Percentiles rank a stretch among this genome's conserved stretches.
Evolutionary conservation across 2,329 filamentous ascomycete species (phyloP).

Genomic region (Neonectria hederae): DNA sequence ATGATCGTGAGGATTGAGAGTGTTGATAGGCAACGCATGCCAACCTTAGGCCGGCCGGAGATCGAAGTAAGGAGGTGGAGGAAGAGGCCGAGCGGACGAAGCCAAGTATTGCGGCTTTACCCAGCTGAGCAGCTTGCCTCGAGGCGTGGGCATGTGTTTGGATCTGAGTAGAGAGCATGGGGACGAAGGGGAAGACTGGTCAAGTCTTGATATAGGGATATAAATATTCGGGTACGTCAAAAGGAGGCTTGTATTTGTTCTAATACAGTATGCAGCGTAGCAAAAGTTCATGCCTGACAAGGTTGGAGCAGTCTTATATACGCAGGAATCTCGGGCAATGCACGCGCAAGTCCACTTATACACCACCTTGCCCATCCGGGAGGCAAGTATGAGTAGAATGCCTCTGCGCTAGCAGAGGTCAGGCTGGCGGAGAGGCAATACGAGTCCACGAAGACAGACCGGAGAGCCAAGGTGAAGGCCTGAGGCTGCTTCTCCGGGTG

Average conservation of each 20-base stretch:
- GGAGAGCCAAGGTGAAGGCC: conserved; percentile 22
- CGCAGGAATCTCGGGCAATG: neutral
- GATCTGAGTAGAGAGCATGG: conserved; percentile 44
- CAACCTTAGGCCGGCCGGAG: conserved; percentile 24
- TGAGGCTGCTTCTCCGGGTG: neutral
- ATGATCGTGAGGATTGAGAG: conserved; percentile 46
- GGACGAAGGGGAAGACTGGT: conserved; percentile 12
- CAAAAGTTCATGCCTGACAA: conserved; percentile 28
- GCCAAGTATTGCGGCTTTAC: conserved; percentile 36
- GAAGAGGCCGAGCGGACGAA: conserved; percentile 27
- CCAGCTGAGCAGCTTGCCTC: conserved; percentile 40
- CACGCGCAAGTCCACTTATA: neutral
- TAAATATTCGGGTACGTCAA: neutral
- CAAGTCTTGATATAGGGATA: conserved; percentile 17
- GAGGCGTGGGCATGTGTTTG: conserved; percentile 34
- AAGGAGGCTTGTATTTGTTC: conserved; percentile 12
- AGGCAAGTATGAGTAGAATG: conserved; percentile 19
- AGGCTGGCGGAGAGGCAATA: conserved; percentile 25
- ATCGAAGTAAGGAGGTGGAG: conserved; percentile 27
- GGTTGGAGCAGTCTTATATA: conserved; percentile 33
- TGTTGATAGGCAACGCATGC: conserved; percentile 29
- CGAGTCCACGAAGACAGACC: conserved; percentile 38
- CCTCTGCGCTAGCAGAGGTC: conserved; percentile 9
- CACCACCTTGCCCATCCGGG: neutral
- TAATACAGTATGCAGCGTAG: conserved; percentile 16